Percentiles rank a stretch among this genome's conserved stretches.
Conservation (phyloP, 306 rosid genomes). For the Fragaria vesca region DNA sequence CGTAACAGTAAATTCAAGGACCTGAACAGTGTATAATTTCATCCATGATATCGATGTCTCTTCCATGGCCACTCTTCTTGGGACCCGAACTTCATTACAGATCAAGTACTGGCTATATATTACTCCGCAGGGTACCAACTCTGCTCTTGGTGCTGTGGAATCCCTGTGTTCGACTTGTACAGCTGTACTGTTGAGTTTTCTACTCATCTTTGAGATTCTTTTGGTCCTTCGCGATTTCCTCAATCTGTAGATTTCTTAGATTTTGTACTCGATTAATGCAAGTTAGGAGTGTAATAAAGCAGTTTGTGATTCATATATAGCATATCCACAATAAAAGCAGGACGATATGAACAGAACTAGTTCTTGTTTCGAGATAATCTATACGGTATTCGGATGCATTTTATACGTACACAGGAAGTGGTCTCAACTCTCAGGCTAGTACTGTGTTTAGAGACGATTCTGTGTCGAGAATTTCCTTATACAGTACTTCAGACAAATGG, state of each 20-base stretch:
- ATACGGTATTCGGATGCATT: background rate
- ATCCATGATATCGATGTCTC: slow-evolving; percentile 28
- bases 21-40: slow-evolving; percentile 19
- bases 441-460: background rate
- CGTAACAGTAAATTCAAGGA: slow-evolving; percentile 9
- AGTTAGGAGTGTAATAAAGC: background rate
- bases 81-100: slow-evolving; percentile 25
- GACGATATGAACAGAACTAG: background rate
- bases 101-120: slow-evolving; percentile 29
- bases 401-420: background rate
- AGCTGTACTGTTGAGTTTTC: background rate
- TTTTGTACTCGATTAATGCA: background rate
- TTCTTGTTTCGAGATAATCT: background rate
- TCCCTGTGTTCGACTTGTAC: background rate
- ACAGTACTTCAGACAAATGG: background rate
- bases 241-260: background rate
- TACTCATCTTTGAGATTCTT: slow-evolving; percentile 7
- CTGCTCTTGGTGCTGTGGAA: background rate
- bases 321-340: background rate
- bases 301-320: background rate
- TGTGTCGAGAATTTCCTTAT: background rate
- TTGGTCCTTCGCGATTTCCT: background rate
- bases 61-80: slow-evolving; percentile 24
- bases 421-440: background rate
- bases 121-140: slow-evolving; percentile 44